Base-by-base conservation (phyloP, 2,329 filamentous ascomycete species). In the Coleophoma crateriformis region DNA sequence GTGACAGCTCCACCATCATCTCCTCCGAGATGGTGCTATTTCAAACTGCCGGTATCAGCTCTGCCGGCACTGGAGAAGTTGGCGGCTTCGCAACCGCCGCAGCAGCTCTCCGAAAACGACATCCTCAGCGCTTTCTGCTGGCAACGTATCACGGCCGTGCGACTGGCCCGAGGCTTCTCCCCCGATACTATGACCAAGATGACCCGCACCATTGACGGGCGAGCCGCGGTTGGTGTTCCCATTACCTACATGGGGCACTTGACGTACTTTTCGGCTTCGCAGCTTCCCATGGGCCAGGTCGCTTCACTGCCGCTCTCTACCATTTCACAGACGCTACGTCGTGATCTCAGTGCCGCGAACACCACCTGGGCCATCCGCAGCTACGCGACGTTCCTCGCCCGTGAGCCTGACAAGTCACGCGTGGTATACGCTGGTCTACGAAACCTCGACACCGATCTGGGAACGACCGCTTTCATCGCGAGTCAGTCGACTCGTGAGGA, bases 111-210 rank as follows among this genome's bases (percentile, higher is more conserved):
- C 2, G 53, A 54, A 6, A 61, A 67, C 48, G 67, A 69, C 46
- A 61, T 59, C 14, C 48, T 69, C 4, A 60, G 57, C 41, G 67
- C 67, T 12, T 61, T 69, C 20, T 63, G 59, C 51, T 69, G 66
- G 66, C 54, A 67, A 54, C 52, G 61, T 13, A 46, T 68, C 12
- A 57, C 55, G 41, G 49, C 52, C 2, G 59, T 60, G 33, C 60
- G 66, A 33, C 47, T 61, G 11, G 43, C 34, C 2, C 45, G 41
- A 10, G 47, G 55, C 33, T 43, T 57, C 34, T 32, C 47, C 6
- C 46, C 58, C 41, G 35, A 50, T 45, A 51, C 54, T 4, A 19
- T 54, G 13, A 61, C 62, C 8, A 61, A 60, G 35, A 59, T 66
- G 45, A 47, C 53, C 2, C 61, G 64, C 27, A 54, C 60, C 17